Base-by-base conservation (phyloP, 768 basidiomycete genomes). In the Auriscalpium orientale region DNA sequence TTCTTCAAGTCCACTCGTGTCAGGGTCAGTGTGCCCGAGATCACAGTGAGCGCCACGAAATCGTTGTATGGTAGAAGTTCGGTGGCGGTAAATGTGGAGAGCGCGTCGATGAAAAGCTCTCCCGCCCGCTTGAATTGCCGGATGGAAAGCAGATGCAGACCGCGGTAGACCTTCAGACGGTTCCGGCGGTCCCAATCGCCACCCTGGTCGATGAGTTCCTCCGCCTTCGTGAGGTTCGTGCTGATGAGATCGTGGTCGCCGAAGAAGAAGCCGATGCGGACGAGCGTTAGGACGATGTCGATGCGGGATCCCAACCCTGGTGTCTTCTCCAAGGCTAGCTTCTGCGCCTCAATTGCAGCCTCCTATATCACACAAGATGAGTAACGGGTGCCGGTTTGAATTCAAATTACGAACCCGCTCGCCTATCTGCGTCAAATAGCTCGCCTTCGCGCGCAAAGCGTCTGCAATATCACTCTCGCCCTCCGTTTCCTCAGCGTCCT, bases 141-240 rank as follows among this genome's bases (percentile, higher is more conserved):
- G 58, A 91, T 87, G 34, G 91, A 88, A 35, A 95, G 72, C 46
- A 87, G 75, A 66, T 95, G 89, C 0, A 97, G 74, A 49, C 88
- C 95, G 51, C 83, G 82, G 74, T 98, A 99, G 44, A 98, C 95
- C 71, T 99, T 99, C 64, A 98, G 82, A 46, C 95, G 82, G 70
- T 98, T 99, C 40, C 94, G 83, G 53, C 95, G 78, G 69, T 99
- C 95, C 95, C 95, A 99, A 72, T 99, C 95, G 46, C 95, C 95
- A 0, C 95, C 95, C 68, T 92, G 82, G 64, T 98, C 94, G 53
- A 97, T 89, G 45, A 97, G 76, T 89, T 84, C 79, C 64, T 91
- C 88, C 0, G 95, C 95, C 63, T 86, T 84, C 33, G 81, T 74
- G 47, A 98, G 81, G 62, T 91, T 82, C 40, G 76, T 66, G 0